These are phyloP conservation scores for Pseudogymnoascus sp. DNA, from an alignment of 2,329 filamentous ascomycete genomes.

Conservation along the genomic window DNA sequence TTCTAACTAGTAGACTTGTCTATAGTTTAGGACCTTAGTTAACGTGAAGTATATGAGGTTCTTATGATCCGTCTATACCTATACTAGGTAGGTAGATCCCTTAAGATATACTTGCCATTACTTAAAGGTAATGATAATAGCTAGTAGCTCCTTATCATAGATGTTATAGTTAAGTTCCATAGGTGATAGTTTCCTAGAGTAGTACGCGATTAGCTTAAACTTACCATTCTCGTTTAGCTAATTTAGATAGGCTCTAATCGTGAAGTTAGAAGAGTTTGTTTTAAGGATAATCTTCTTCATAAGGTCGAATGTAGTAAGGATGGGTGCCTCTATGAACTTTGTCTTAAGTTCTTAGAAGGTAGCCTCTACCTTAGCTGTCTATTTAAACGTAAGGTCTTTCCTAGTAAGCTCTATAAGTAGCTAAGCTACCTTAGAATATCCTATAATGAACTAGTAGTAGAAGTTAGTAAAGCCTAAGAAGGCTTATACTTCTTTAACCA, in stretches of 20 bases:
- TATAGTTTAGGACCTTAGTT: constrained; percentile 15
- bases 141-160: constrained; percentile 30
- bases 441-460: constrained; percentile 25
- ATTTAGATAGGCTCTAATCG: neutral
- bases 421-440: constrained; percentile 15
- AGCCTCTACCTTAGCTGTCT: neutral
- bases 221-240: neutral
- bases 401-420: neutral
- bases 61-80: constrained; percentile 21
- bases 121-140: constrained; percentile 23
- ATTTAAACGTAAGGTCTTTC: neutral
- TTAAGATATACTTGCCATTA: constrained; percentile 20
- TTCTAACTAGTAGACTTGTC: constrained; percentile 21
- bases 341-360: neutral
- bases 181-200: neutral
- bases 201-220: neutral
- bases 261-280: neutral
- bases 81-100: constrained; percentile 10
- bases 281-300: neutral
- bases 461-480: constrained; percentile 29
- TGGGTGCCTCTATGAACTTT: neutral
- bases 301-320: neutral
- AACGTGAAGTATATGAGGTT: constrained; percentile 23
- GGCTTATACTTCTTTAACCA: constrained; percentile 18
- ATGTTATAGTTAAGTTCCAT: constrained; percentile 27